These are phyloP conservation scores for Penicillium sp. DNA, from an alignment of 2,329 filamentous ascomycete species.

Conservation along the genomic window DNA sequence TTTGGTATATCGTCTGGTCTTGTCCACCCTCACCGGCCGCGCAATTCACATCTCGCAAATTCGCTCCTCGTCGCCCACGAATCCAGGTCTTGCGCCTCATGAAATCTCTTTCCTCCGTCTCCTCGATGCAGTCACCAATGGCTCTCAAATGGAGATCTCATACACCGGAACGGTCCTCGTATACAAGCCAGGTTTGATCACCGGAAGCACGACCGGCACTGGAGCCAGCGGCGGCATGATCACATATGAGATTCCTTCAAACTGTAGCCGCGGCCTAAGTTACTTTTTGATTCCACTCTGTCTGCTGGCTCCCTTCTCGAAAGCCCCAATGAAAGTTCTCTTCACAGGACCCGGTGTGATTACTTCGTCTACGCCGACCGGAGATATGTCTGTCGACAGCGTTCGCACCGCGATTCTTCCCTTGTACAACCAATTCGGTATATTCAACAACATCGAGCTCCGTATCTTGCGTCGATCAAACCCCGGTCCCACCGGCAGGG, in stretches of 20 bases:
- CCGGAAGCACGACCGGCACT: conserved; percentile 71
- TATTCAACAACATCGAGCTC: conserved; percentile 79
- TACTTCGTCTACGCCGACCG: conserved; percentile 74
- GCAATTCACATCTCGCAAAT: conserved; percentile 92
- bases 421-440: conserved; percentile 84
- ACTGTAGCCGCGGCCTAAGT: conserved; percentile 74
- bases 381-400: conserved; percentile 87
- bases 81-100: conserved; percentile 83
- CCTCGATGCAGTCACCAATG: conserved; percentile 91
- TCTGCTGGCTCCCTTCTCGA: conserved; percentile 87
- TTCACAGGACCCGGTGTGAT: conserved; percentile 91
- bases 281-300: conserved; percentile 91
- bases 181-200: conserved; percentile 89
- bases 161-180: conserved; percentile 92
- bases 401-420: conserved; percentile 91
- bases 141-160: conserved; percentile 89
- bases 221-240: conserved; percentile 72
- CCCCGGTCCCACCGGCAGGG: conserved; percentile 67
- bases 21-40: conserved; percentile 85
- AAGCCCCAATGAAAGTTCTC: conserved; percentile 82
- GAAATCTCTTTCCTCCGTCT: conserved; percentile 95
- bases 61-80: conserved; percentile 76
- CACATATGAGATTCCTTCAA: conserved; percentile 72
- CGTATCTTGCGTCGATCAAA: conserved; percentile 77
- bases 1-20: conserved; percentile 77